Percentiles rank a stretch among this genome's conserved stretches.
phyloP scores from a whole-genome alignment of 352 stramenopile species.

The Globisporangium okanoganense region DNA sequence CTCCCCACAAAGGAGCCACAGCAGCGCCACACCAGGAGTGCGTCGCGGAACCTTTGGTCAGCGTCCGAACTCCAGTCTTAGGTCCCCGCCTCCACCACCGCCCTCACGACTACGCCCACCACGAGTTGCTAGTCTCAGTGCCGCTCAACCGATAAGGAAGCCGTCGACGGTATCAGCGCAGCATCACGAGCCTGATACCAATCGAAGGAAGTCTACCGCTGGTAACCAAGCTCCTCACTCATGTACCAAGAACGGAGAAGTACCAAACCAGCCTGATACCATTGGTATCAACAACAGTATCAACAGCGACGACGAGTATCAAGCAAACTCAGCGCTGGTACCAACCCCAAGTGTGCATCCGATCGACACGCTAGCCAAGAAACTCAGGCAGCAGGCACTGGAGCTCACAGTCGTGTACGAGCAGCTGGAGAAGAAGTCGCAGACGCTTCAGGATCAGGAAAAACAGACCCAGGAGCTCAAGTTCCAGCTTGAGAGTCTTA shows the following conservation, averaged over 20 bases:
- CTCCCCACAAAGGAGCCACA: too few species aligned
- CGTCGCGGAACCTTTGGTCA: not conserved
- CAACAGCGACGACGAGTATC: not conserved
- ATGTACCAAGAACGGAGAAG: not conserved
- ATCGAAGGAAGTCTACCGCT: not conserved
- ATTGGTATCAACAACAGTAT: not conserved
- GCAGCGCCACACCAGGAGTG: not conserved
- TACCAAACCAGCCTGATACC: not conserved
- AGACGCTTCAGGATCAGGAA: slow-evolving; percentile 33
- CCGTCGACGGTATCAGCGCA: not conserved
- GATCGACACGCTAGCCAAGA: slow-evolving; percentile 68
- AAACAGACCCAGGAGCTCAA: slow-evolving; percentile 37
- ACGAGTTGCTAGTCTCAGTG: not conserved
- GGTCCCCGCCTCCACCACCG: not conserved
- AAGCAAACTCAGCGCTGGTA: not conserved
- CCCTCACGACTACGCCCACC: not conserved
- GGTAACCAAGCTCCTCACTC: not conserved
- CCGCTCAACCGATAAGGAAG: not conserved
- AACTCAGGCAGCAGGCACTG: slow-evolving; percentile 60
- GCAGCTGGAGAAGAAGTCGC: slow-evolving; percentile 54
- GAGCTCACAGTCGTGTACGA: slow-evolving; percentile 75
- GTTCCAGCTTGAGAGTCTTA: slow-evolving; percentile 39
- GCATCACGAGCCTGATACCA: not conserved
- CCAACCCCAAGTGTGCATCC: slow-evolving; percentile 30
- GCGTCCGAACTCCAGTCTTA: not conserved